Base-by-base conservation (phyloP, 768 basidiomycete species). In the Trametes meyenii region DNA sequence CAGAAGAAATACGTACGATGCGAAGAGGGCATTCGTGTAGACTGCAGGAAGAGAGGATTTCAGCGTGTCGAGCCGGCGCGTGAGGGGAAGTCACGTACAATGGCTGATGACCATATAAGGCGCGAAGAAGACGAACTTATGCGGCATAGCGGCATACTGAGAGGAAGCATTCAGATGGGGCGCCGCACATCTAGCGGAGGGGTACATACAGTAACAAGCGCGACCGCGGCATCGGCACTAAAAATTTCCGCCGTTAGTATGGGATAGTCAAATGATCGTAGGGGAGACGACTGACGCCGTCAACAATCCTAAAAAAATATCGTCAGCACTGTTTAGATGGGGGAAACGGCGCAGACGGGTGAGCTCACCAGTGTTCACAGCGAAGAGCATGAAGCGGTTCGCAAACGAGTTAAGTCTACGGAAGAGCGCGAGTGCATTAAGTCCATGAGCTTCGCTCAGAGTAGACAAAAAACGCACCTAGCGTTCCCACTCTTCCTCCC, bases 11-110 rank as follows among this genome's bases (percentile, higher is more conserved):
- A 67, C 72, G 57, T 57, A 75, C 71, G 72, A 76, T 5, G 84
- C 83, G 8, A 86, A 76, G 65, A 84, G 84, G 8, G 84, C 81
- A 63, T 85, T 85, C 14, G 81, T 73, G 64, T 85, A 85, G 24
- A 86, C 83, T 85, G n/a, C 3, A n/a, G n/a, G 38, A n/a, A 23
- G 23, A 33, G 24, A 49, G 39, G 2, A 29, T n/a, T 14, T 49
- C 19, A 36, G 26, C 35, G 11, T 43, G 26, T n/a, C 45, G 50
- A 51, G 52, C 14, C 51, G 11, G 17, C 10, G 13, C 2, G 17
- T 35, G 8, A n/a, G 29, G 23, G 36, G 19, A 14, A 5, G 4
- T 29, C 44, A 63, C 83, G 64, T 50, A 84, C 84, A 64, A 70
- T 85, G 85, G 71, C 81, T 81, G 36, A 85, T 71, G 17, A 79